Evolutionary conservation across 306 rosid genomes (phyloP), one percentile per base, ranked within the genome.

Genomic region (Cucumis melo): DNA sequence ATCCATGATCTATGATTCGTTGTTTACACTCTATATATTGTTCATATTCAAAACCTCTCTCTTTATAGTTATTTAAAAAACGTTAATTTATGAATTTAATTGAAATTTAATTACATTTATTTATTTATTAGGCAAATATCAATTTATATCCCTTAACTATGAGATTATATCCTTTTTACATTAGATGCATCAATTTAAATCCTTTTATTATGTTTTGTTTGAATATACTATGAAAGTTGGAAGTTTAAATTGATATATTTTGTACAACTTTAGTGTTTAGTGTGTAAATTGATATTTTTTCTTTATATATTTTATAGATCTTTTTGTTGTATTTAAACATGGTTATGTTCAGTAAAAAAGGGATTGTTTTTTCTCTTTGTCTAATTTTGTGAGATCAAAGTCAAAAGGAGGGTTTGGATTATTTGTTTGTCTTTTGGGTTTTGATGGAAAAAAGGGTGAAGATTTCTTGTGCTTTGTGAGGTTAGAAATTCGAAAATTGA

Each of bases 381-480:
- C 75, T 64, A 15, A 38, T 41, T 70, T 70, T 70, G 53, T 46
- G 24, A 16, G 38, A 71, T 71, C 10, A 5, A 70, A 24, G 59
- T 70, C 75, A 70, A 70, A 70, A 70, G 23, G 10, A 46, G 58
- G 58, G 39, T 48, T 70, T 46, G 75, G 41, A 71, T 71, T 71
- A 24, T 71, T 71, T 23, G 56, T 70, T 44, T 67, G 74, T 41
- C 74, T 67, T 13, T 44, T 70, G 32, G 29, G 32, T 7, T 66
- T 66, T 66, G 53, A 67, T 67, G 53, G 44, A 63, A 77, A 65
- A 75, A 86, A 84, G 83, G 84, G 58, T 78, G 64, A 79, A 86
- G 75, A 80, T 84, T 84, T 54, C 85, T 88, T 87, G 89, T 88
- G 88, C 86, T 87, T 62, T 66, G 89, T 82, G 89, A 82, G 48